phyloP scores from a whole-genome alignment of 768 basidiomycete species.

The Pleurotus pulmonarius region DNA sequence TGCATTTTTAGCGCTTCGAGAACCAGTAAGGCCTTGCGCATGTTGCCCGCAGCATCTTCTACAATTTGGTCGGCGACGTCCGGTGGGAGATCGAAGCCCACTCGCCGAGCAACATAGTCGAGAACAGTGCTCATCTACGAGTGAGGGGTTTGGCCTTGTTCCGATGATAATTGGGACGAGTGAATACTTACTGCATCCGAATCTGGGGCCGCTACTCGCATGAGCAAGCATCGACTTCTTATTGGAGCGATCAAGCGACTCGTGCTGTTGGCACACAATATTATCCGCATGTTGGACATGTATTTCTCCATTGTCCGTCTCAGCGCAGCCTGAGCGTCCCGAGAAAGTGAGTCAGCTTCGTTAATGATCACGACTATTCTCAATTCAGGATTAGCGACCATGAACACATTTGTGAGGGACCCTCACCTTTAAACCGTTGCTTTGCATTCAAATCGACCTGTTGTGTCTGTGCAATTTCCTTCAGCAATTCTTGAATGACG shows the following conservation, averaged over 20 bases:
- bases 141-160: neutral
- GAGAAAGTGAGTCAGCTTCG: slow-evolving; percentile 90
- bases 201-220: slow-evolving; percentile 88
- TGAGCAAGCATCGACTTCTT: slow-evolving; percentile 88
- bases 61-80: slow-evolving; percentile 76
- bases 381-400: neutral
- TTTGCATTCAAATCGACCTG: slow-evolving; percentile 95
- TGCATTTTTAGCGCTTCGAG: slow-evolving; percentile 97
- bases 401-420: neutral
- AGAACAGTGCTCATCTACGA: slow-evolving; percentile 78
- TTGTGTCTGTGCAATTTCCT: slow-evolving; percentile 98
- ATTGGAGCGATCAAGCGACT: slow-evolving; percentile 96
- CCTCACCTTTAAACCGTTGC: slow-evolving; percentile 91
- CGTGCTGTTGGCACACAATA: slow-evolving; percentile 94
- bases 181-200: slow-evolving; percentile 57
- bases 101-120: slow-evolving; percentile 68
- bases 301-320: slow-evolving; percentile 99
- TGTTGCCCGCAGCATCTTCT: slow-evolving; percentile 80
- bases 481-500: slow-evolving; percentile 94
- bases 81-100: slow-evolving; percentile 71
- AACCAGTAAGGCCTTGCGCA: slow-evolving; percentile 92
- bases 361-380: slow-evolving; percentile 87
- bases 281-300: slow-evolving; percentile 96
- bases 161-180: neutral
- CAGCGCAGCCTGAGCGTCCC: slow-evolving; percentile 96